Evolutionary conservation across 148 eudicot genomes (phyloP), one percentile per base, ranked within the genome.

Genomic region (Cornus suecica): DNA sequence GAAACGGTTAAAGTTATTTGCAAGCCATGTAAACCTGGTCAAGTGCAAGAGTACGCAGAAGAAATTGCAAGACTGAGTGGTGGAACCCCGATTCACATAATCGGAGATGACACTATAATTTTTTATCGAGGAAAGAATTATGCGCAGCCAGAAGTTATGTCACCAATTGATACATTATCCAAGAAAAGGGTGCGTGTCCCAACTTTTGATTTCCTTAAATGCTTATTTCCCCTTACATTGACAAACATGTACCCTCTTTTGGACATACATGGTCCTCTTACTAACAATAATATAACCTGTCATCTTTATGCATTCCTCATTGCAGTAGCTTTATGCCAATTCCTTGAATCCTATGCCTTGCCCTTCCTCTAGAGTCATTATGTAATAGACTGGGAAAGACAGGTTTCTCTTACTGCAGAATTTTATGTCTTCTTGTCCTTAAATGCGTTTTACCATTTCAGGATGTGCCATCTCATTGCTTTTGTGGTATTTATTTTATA

Each of bases 21-120:
- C 87, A 95, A 95, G 80, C 94, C 94, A 80, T 95, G 99, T 84
- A 95, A 92, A 82, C 93, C 97, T 25, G 97, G 97, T 41, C 94
- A 95, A 72, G 74, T 95, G 41, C 88, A 88, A 8, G 97, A 91
- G 67, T 95, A 87, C 76, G 91, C 91, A 30, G 74, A 81, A 68
- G 99, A 95, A 84, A 81, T 95, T 76, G 92, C 93, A 45, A 85
- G 99, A 83, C 77, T 95, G 74, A 95, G 99, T 79, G 94, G 97
- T 65, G 99, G 99, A 28, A 76, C 85, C 68, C 91, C 92, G 34
- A 95, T 95, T 78, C 99, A 95, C 66, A 82, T 90, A 74, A 83
- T 92, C 30, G 97, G 93, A 64, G 97, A 93, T 78, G 87, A 95
- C 81, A 88, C 94, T 0, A 91, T 90, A 41, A 82, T 95, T 42